phyloP scores from a whole-genome alignment of 495 filamentous ascomycete species.

The Penicillium herquei region DNA sequence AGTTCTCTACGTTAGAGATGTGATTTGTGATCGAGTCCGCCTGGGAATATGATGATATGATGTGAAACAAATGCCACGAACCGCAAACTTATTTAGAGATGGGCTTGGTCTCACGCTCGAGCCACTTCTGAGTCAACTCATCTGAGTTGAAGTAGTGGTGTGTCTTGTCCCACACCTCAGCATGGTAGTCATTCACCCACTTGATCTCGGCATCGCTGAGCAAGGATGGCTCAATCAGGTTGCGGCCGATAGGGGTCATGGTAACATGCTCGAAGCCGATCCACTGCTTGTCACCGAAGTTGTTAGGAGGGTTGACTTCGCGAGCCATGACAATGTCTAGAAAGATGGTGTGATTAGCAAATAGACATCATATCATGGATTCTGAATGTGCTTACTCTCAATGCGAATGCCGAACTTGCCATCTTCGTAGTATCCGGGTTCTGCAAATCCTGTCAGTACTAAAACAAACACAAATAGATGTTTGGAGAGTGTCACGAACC shows the following conservation, averaged over 20 bases:
- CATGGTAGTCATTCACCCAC: slow-evolving; percentile 87
- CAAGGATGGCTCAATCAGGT: slow-evolving; percentile 74
- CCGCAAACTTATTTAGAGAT: slow-evolving; percentile 35
- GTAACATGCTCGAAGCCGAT: slow-evolving; percentile 96
- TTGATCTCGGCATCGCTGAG: slow-evolving; percentile 73
- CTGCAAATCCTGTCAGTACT: slow-evolving; percentile 36
- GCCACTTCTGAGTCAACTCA: slow-evolving; percentile 68
- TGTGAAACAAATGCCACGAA: neutral
- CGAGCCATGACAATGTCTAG: slow-evolving; percentile 78
- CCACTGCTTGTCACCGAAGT: slow-evolving; percentile 91
- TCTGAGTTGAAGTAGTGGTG: slow-evolving; percentile 75
- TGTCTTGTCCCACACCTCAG: slow-evolving; percentile 79
- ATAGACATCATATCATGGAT: neutral
- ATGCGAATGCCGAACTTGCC: slow-evolving; percentile 97
- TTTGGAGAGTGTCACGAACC: slow-evolving; percentile 31
- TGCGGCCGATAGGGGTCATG: slow-evolving; percentile 91
- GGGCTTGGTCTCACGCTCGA: slow-evolving; percentile 76
- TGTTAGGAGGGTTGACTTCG: slow-evolving; percentile 79
- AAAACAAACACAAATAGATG: slow-evolving; percentile 5
- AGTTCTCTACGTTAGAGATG: neutral
- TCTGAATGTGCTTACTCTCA: slow-evolving; percentile 62
- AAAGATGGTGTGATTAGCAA: neutral
- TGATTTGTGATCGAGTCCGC: neutral
- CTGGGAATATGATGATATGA: neutral
- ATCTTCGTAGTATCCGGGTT: slow-evolving; percentile 98